A percentile compares a stretch with the other conserved stretches of the same genome.
These are phyloP conservation scores for Trichoderma reesei DNA, from an alignment of 495 filamentous ascomycete genomes.

Conservation along the genomic window DNA sequence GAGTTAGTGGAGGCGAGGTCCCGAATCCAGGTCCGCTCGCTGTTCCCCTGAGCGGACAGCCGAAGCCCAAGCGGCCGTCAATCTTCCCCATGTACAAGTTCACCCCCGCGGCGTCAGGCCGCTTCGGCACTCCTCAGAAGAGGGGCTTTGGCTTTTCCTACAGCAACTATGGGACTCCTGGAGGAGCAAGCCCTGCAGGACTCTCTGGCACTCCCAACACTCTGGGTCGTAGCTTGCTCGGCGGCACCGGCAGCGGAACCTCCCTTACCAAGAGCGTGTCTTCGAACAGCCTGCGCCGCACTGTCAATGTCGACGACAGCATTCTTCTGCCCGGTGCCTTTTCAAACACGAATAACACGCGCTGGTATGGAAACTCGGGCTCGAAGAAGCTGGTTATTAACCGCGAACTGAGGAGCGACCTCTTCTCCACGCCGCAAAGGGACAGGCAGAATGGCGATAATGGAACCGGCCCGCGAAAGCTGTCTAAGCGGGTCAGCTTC, in stretches of 20 bases:
- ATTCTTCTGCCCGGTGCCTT: slow-evolving; percentile 81
- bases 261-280: slow-evolving; percentile 53
- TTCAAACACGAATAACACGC: slow-evolving; percentile 53
- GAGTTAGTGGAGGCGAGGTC: slow-evolving; percentile 50
- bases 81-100: slow-evolving; percentile 82
- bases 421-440: slow-evolving; percentile 51
- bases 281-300: slow-evolving; percentile 52
- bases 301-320: slow-evolving; percentile 56
- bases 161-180: slow-evolving; percentile 76
- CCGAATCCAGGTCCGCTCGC: slow-evolving; percentile 73
- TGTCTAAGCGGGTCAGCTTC: slow-evolving; percentile 86
- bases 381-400: slow-evolving; percentile 88
- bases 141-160: slow-evolving; percentile 81
- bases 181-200: slow-evolving; percentile 44
- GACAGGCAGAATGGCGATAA: slow-evolving; percentile 31
- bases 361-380: slow-evolving; percentile 46
- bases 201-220: slow-evolving; percentile 57
- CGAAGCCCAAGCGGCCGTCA: slow-evolving; percentile 61
- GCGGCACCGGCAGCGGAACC: slow-evolving; percentile 45
- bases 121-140: slow-evolving; percentile 73
- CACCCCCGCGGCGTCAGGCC: slow-evolving; percentile 66
- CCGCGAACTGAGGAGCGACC: slow-evolving; percentile 67
- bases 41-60: slow-evolving; percentile 66
- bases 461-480: slow-evolving; percentile 44
- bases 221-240: slow-evolving; percentile 55